Evolutionary conservation across 164 flowering plant species (phyloP).

Genomic region (Aristolochia fimbriata): DNA sequence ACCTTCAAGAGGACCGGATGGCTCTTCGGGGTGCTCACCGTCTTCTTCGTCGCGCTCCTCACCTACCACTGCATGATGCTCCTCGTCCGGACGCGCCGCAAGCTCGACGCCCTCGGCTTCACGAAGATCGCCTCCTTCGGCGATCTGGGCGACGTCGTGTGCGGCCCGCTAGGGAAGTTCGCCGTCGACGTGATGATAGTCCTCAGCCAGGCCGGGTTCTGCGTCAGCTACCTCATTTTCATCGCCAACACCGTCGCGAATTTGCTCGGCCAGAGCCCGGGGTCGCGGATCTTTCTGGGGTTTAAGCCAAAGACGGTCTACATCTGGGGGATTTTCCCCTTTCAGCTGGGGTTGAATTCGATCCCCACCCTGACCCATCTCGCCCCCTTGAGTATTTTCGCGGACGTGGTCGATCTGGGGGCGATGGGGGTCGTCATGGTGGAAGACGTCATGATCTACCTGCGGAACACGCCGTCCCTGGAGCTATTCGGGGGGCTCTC

Average conservation of each 20-base stretch:
- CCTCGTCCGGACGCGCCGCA: constrained; percentile 33
- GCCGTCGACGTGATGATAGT: constrained; percentile 47
- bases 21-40: constrained; percentile 36
- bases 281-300: constrained; percentile 6
- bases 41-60: constrained; percentile 36
- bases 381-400: constrained; percentile 90
- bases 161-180: constrained; percentile 34
- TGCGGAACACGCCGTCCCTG: constrained; percentile 24
- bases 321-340: constrained; percentile 67
- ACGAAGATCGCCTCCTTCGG: constrained; percentile 39
- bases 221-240: constrained; percentile 39
- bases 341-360: constrained; percentile 73
- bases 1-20: constrained; percentile 71
- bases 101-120: constrained; percentile 20
- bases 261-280: constrained; percentile 18
- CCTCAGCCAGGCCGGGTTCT: constrained; percentile 52
- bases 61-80: constrained; percentile 77
- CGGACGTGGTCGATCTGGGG: constrained; percentile 76
- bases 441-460: constrained; percentile 39
- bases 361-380: constrained; percentile 69
- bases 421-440: constrained; percentile 83
- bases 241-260: constrained; percentile 49
- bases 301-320: constrained; percentile 29
- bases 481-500: constrained; percentile 54
- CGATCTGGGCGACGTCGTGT: constrained; percentile 45